Evolutionary conservation across 345 rosid genomes (phyloP), one percentile per base, ranked within the genome.

Genomic region (Salix dunnii): DNA sequence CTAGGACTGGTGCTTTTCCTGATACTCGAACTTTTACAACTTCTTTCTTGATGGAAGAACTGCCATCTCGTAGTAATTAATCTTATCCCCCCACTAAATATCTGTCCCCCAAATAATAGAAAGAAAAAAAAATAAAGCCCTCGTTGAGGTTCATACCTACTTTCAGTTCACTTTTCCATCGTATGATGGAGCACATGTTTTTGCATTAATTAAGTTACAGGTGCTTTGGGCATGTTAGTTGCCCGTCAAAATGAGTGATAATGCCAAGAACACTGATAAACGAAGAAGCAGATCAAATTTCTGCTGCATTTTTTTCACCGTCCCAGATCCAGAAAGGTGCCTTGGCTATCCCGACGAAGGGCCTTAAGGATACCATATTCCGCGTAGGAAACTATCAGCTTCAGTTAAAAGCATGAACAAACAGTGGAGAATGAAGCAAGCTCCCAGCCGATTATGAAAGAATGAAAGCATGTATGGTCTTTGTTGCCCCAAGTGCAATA

Each of bases 241-340:
- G 91, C 84, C 86, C 85, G n/a, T 78, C 89, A 23, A 85, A 88
- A 76, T 90, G 99, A 17, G 95, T 84, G 73, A 78, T 83, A 0
- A 92, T 98, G 99, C 84, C 92, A 6, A 89, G 99, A 84, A 95
- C 94, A 87, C 88, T 96, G 83, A 72, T 90, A 65, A 94, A 90
- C 61, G 97, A 92, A 78, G 99, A 96, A 86, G 94, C 92, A 27
- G 97, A 85, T 35, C 88, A 96, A 9, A 43, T 96, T 94, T 75
- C 82, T 96, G 9, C 67, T 71, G 83, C 98, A 96, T 74, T 67
- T 86, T 67, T 78, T 96, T 94, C 84, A 89, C 92, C 3, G 97
- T 92, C 84, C 95, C 97, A 27, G 85, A 89, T 70, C 94, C 88
- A 1, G 83, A 82, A 70, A 79, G 88, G 46, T 40, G 78, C 97